These are phyloP conservation scores for Trametes versicolor DNA, from an alignment of 1,284 basidiomycete species.

Conservation along the genomic window DNA sequence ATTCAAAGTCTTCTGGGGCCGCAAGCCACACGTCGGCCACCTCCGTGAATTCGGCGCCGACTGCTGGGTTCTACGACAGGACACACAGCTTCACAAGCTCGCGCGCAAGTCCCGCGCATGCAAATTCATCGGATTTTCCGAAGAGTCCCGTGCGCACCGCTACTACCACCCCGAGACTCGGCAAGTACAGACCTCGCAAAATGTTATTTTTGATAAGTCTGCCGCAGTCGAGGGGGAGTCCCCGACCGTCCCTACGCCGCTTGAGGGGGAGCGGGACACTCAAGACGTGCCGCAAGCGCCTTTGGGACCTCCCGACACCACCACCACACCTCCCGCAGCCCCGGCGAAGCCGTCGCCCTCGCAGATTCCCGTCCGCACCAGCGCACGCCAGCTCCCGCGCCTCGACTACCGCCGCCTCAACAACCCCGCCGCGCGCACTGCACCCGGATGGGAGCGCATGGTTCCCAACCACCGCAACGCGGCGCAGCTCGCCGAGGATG, in stretches of 20 bases:
- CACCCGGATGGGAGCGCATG: neutral
- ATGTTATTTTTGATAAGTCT: neutral
- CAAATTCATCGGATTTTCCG: neutral
- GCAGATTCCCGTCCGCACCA: neutral
- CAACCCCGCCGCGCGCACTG: neutral
- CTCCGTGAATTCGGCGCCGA: slow-evolving; percentile 36
- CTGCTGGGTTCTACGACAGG: slow-evolving; percentile 10
- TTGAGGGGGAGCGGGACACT: neutral
- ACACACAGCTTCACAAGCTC: neutral
- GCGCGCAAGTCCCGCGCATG: neutral
- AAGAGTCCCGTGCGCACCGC: neutral
- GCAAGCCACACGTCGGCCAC: neutral
- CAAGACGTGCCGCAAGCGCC: neutral
- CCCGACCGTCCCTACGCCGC: neutral
- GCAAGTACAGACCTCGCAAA: neutral
- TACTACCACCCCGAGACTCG: neutral
- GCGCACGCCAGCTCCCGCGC: neutral
- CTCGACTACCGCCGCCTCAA: neutral
- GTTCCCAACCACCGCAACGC: neutral
- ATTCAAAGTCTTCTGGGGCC: slow-evolving; percentile 31
- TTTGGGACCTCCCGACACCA: neutral
- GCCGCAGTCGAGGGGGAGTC: slow-evolving; percentile 3
- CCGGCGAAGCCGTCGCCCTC: neutral
- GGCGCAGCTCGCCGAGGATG: neutral
- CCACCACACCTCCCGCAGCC: neutral